Base-by-base conservation (phyloP, 345 rosid genomes). In the Aquilaria sinensis region DNA sequence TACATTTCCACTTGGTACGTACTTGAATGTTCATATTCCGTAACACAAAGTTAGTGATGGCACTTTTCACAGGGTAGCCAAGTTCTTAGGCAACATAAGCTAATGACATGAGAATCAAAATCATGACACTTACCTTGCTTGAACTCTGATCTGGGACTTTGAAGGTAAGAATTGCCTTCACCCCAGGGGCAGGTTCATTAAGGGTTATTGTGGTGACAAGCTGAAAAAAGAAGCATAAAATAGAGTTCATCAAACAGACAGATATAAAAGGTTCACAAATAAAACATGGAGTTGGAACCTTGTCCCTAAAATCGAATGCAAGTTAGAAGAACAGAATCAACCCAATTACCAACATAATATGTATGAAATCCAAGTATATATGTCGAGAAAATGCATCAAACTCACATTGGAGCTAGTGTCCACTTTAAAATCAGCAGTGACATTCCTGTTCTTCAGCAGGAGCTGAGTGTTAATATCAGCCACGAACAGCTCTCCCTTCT, bases 141-240 rank as follows among this genome's bases (percentile, higher is more conserved):
- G 97, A 91, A 75, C 81, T 85, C 83, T 91, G 96, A 70, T 95
- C 99, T 58, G 99, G 99, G 32, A 91, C 70, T 61, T 62, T 78
- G 61, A 93, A 88, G 77, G 87, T 89, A 60, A 91, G 56, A 66
- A 95, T 89, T 12, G 92, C 60, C 92, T 95, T 95, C 41, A 95
- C 66, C 47, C 99, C 97, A 43, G 94, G 99, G 31, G 97, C 79
- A 70, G 85, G 84, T 72, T 95, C 99, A 59, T 95, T 90, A n/a
- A 81, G 15, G 3, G 97, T 91, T 61, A 95, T 56, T 65, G 99
- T 91, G 33, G 99, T 81, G 50, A 85, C 64, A 63, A 95, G 78
- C 99, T 95, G 13, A 62, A 67, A 57, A 37, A 37, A 37, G 43
- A 37, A 37, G 7, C 43, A 37, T 4, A 37, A 37, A 37, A 37